Base-by-base conservation (phyloP, 441 rosid species). In the Arabidopsis lyrata region DNA sequence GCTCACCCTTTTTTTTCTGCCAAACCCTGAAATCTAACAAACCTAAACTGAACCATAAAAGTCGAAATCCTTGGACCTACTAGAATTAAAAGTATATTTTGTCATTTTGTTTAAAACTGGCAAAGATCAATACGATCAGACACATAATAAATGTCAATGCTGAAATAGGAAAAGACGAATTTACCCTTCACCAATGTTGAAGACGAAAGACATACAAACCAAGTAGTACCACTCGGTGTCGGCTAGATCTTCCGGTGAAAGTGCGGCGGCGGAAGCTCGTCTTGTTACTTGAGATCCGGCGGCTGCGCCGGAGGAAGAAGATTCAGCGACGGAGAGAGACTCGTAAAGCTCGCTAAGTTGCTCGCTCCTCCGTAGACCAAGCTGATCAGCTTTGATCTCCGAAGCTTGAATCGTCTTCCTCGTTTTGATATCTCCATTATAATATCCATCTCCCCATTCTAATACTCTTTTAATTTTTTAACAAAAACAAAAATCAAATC, bases 141-240 rank as follows among this genome's bases (percentile, higher is more conserved):
- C 60, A 60, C 34, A 9, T 59, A 61, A 67, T 60, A 18, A 60
- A 48, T 73, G 77, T 57, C 15, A 24, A 66, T 57, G 65, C 27
- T 32, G 39, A 27, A 4, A 7, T 15, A 2, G 0, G 2, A 15
- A 60, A 59, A 24, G 75, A 66, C 66, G 56, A 9, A 52, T 44
- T 87, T 89, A 95, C 99, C 99, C 97, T 81, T 92, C 90, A 71
- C 90, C 93, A 71, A 81, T 81, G 82, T 87, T 82, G 90, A 92
- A 95, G 13, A 79, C 76, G 77, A 92, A 95, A 18, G 99, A 92
- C 99, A 95, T 92, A 84, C 97, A 95, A 65, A 95, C 97, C 85
- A 95, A 83, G 82, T 89, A 95, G 68, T 92, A 95, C 99, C 99
- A 95, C 84, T 95, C 98, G 5, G 98, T 82, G 80, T 91, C 97